Evolutionary conservation across 768 basidiomycete species (phyloP).

Genomic region (Amanita brunnescens): DNA sequence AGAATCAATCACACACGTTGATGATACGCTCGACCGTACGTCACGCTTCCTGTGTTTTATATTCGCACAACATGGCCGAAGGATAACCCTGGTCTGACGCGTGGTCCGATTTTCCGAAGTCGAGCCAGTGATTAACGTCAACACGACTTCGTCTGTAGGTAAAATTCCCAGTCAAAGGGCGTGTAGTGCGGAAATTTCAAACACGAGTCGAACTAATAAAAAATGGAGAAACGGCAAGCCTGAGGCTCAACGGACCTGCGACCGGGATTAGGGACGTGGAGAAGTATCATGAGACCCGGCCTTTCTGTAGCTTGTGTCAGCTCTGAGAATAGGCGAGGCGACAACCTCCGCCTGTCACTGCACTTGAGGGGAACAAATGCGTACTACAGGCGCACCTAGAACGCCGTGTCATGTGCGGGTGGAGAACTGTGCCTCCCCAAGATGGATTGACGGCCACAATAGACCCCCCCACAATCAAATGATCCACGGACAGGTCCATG

Average conservation of each 20-base stretch:
- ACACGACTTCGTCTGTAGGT: neutral
- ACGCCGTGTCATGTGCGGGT: neutral
- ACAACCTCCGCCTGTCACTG: neutral
- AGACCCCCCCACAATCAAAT: neutral
- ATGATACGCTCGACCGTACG: slow-evolving; percentile 1
- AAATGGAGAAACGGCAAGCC: neutral
- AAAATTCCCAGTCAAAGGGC: neutral
- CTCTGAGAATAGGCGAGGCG: neutral
- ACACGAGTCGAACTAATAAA: neutral
- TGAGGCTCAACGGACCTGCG: neutral
- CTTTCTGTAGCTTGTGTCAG: neutral
- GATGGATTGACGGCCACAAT: neutral
- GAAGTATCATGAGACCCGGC: neutral
- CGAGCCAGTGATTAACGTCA: neutral
- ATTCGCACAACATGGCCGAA: slow-evolving; percentile 1
- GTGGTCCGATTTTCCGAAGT: slow-evolving; percentile 5
- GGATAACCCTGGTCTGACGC: slow-evolving; percentile 1
- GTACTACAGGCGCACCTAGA: neutral
- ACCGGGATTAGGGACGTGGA: neutral
- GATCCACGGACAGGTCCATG: neutral
- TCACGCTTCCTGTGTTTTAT: neutral
- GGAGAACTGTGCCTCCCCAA: neutral
- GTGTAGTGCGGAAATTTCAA: neutral
- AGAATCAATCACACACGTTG: slow-evolving; percentile 1
- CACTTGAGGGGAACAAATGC: neutral